phyloP scores from a whole-genome alignment of 2,329 filamentous ascomycete genomes.

The Cercospora beticola region DNA sequence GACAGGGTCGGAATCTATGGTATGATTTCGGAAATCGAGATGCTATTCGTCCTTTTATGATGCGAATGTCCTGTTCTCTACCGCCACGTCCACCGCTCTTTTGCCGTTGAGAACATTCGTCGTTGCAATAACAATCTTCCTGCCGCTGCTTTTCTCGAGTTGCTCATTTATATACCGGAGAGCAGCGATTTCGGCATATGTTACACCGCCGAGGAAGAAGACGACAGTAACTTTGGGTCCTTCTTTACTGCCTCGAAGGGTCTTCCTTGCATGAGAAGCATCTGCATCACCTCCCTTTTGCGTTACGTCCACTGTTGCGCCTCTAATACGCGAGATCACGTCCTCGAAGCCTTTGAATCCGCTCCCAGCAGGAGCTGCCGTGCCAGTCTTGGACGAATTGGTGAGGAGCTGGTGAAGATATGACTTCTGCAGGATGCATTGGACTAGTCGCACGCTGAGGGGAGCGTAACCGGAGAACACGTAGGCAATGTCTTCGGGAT shows the following conservation, averaged over 20 bases:
- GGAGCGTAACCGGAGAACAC: slow-evolving; percentile 97
- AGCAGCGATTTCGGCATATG: slow-evolving; percentile 93
- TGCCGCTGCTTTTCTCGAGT: slow-evolving; percentile 53
- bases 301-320: slow-evolving; percentile 84
- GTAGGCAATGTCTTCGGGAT: slow-evolving; percentile 94
- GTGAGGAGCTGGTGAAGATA: slow-evolving; percentile 65
- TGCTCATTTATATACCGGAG: slow-evolving; percentile 84
- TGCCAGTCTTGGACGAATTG: slow-evolving; percentile 45
- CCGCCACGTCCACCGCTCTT: slow-evolving; percentile 72
- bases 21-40: not conserved
- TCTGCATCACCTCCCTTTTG: slow-evolving; percentile 94
- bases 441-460: slow-evolving; percentile 83
- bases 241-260: slow-evolving; percentile 69
- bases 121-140: slow-evolving; percentile 87
- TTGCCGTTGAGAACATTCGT: slow-evolving; percentile 90
- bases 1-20: not conserved
- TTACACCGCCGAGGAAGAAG: slow-evolving; percentile 97
- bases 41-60: not conserved
- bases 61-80: slow-evolving; percentile 36
- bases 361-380: slow-evolving; percentile 53
- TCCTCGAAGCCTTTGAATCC: slow-evolving; percentile 96
- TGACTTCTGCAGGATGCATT: slow-evolving; percentile 89
- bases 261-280: slow-evolving; percentile 72
- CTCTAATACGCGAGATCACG: slow-evolving; percentile 79
- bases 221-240: slow-evolving; percentile 78